Evolutionary conservation across 345 rosid species (phyloP).

Genomic region (Aquilaria sinensis): DNA sequence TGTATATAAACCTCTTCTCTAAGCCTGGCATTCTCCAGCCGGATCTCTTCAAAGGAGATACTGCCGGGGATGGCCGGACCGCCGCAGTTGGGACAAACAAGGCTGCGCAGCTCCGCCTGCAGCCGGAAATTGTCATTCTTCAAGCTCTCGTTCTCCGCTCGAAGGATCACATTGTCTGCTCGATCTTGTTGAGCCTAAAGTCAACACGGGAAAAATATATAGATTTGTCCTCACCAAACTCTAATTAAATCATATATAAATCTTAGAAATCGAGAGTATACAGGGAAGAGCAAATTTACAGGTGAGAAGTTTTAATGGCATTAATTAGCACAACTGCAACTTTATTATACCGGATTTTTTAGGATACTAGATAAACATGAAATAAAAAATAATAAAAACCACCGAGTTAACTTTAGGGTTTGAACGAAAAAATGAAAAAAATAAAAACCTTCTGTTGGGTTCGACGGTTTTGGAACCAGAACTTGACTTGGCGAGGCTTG

Average conservation of each 20-base stretch:
- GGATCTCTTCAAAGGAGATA: conserved; percentile 65
- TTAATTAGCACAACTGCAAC: neutral
- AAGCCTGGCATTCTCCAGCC: conserved; percentile 76
- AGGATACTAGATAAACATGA: neutral
- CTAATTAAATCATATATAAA: conserved; percentile 6
- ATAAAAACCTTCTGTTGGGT: conserved; percentile 86
- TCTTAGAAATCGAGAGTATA: conserved; percentile 21
- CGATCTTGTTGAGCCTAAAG: conserved; percentile 92
- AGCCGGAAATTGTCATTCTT: conserved; percentile 70
- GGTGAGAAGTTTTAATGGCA: conserved; percentile 30
- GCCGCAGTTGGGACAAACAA: conserved; percentile 74
- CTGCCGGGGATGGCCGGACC: conserved; percentile 68
- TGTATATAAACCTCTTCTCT: conserved; percentile 64
- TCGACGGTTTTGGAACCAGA: conserved; percentile 98
- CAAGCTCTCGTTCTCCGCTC: conserved; percentile 73
- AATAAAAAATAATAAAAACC: neutral
- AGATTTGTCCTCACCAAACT: conserved; percentile 1
- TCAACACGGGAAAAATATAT: neutral
- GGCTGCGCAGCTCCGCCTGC: conserved; percentile 61
- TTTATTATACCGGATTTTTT: neutral
- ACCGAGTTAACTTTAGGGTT: neutral
- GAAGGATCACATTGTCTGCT: conserved; percentile 60
- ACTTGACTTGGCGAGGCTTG: conserved; percentile 95
- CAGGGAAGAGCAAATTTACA: conserved; percentile 24
- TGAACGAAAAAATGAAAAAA: conserved; percentile 2